A percentile compares a stretch with the other conserved stretches of the same genome.
These are phyloP conservation scores for Venturia oleaginea DNA, from an alignment of 2,329 filamentous ascomycete genomes.

Conservation along the genomic window DNA sequence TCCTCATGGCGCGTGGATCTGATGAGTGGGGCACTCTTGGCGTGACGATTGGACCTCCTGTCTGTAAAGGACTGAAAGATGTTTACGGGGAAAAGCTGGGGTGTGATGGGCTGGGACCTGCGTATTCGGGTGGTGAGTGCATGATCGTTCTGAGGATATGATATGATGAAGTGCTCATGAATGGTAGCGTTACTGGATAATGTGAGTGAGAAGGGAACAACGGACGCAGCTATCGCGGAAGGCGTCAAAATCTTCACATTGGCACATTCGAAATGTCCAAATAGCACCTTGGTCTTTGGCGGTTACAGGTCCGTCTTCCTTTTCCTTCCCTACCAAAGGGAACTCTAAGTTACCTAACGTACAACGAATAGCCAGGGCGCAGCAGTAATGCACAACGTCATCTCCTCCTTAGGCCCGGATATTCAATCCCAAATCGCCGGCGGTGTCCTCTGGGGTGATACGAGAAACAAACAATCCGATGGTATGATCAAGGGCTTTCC, in stretches of 20 bases:
- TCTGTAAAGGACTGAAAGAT: conserved; percentile 2
- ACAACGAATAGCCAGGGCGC: conserved; percentile 32
- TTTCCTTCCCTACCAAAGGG: neutral
- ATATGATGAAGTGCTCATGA: neutral
- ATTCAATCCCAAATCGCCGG: conserved; percentile 28
- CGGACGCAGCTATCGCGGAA: neutral
- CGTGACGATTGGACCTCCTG: neutral
- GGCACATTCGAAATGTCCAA: neutral
- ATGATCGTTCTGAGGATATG: neutral
- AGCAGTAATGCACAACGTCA: conserved; percentile 34
- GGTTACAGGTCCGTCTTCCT: conserved; percentile 1
- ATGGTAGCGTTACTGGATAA: neutral
- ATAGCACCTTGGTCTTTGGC: neutral
- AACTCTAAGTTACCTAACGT: neutral
- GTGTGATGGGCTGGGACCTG: conserved; percentile 6
- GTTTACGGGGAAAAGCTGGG: neutral
- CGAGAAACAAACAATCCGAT: conserved; percentile 28
- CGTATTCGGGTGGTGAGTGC: neutral
- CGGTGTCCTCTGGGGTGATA: conserved; percentile 37
- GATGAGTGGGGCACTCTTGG: conserved; percentile 27
- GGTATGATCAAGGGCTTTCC: conserved; percentile 27
- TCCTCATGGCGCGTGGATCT: conserved; percentile 34
- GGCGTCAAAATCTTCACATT: neutral
- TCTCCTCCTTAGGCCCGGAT: conserved; percentile 26
- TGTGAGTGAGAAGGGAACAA: neutral